phyloP scores from a whole-genome alignment of 2,329 filamentous ascomycete species.

The Fusarium sp. region DNA sequence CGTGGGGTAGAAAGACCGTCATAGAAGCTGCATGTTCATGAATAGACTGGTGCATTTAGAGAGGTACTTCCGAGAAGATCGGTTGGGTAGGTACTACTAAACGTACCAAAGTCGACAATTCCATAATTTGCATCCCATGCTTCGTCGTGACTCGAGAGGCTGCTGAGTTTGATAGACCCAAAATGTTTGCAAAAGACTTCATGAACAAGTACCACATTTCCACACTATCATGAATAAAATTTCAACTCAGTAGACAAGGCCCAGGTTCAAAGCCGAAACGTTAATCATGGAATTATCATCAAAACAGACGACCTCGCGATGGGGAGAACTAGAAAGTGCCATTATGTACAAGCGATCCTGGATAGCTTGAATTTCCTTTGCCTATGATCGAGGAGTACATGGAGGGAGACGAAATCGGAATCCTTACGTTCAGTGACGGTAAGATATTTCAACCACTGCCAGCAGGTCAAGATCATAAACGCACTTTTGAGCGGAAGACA shows the following conservation, averaged over 20 bases:
- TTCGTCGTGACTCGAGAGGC: too few relatives aligned
- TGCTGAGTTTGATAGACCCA: too few relatives aligned
- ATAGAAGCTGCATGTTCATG: conserved; percentile 2
- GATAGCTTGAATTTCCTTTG: conserved; percentile 74
- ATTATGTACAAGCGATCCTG: too few relatives aligned
- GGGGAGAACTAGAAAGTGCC: too few relatives aligned
- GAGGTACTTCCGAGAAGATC: too few relatives aligned
- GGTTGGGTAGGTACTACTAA: too few relatives aligned
- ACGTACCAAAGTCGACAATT: too few relatives aligned
- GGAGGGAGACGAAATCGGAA: conserved; percentile 78
- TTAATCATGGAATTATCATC: too few relatives aligned
- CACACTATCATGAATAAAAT: conserved; percentile 80
- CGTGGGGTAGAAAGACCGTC: neutral
- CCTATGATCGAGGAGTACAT: conserved; percentile 79
- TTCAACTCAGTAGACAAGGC: conserved; percentile 68
- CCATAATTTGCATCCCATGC: too few relatives aligned
- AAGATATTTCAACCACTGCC: conserved; percentile 74
- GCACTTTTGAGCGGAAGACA: conserved; percentile 76
- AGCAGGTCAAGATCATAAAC: conserved; percentile 81
- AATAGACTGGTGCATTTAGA: conserved; percentile 54
- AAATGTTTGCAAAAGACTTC: too few relatives aligned
- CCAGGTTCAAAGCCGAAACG: too few relatives aligned
- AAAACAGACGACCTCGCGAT: too few relatives aligned
- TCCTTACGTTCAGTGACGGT: conserved; percentile 78
- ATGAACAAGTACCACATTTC: conserved; percentile 61